phyloP scores from a whole-genome alignment of 225 moss, liverwort and hornwort genomes.

The Thuidium tamariscinum region DNA sequence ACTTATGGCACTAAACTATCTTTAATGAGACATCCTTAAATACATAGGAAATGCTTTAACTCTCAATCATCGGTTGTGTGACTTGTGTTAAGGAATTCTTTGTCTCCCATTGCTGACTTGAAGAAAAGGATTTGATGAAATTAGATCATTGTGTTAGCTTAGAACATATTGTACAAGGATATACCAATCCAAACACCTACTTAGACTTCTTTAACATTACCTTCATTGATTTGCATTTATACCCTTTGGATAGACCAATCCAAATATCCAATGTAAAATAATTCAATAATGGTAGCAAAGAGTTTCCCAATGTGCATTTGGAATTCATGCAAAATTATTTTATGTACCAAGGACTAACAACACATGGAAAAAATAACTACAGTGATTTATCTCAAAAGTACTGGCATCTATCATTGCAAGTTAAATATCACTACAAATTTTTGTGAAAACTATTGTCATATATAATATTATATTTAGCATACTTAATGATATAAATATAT shows the following conservation, averaged over 20 bases:
- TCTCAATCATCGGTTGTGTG: background rate
- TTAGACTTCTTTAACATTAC: too few relatives aligned
- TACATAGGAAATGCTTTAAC: background rate
- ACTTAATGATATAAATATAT: background rate
- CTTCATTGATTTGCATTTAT: background rate
- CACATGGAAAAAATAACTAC: background rate
- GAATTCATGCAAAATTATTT: background rate
- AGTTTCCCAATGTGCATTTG: background rate
- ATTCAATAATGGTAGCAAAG: background rate
- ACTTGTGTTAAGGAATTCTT: background rate
- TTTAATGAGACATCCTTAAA: background rate
- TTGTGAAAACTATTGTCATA: background rate
- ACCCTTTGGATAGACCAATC: background rate
- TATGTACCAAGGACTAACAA: background rate
- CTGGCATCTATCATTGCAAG: background rate
- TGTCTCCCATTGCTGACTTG: background rate
- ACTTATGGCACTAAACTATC: too few relatives aligned
- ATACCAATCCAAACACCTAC: background rate
- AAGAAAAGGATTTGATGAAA: background rate
- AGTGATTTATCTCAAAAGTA: background rate
- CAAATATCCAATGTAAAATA: background rate
- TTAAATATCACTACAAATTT: background rate
- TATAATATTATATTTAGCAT: background rate
- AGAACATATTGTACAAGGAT: background rate
- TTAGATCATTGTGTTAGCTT: too few relatives aligned